Evolutionary conservation across 139 green algal genomes (phyloP).

Genomic region (Pleodorina starrii): DNA sequence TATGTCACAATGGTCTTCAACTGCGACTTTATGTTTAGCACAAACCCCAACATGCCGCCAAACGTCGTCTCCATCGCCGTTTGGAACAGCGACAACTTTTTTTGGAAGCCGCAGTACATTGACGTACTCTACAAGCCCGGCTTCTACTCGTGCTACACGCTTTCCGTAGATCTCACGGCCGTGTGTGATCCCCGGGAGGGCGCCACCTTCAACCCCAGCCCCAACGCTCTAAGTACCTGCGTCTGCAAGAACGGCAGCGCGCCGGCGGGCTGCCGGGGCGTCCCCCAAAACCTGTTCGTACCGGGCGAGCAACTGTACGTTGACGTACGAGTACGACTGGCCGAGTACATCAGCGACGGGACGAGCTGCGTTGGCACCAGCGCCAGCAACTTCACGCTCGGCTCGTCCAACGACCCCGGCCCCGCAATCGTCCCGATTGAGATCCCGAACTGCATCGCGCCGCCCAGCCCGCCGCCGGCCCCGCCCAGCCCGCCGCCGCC

Average conservation of each 20-base stretch:
- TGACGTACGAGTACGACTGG: conserved; percentile 23
- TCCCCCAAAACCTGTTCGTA: conserved; percentile 27
- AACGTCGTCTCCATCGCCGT: conserved; percentile 4
- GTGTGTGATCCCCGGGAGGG: conserved; percentile 42
- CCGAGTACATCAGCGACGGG: conserved; percentile 10
- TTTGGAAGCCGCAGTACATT: conserved; percentile 29
- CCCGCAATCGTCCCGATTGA: neutral
- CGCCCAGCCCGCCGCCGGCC: neutral
- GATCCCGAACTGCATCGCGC: conserved; percentile 29
- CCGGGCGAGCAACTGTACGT: conserved; percentile 18
- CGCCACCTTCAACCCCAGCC: conserved; percentile 48
- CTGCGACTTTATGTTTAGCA: conserved; percentile 57
- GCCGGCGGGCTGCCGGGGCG: neutral
- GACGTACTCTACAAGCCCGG: conserved; percentile 42
- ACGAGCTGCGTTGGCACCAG: neutral
- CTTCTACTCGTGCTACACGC: conserved; percentile 54
- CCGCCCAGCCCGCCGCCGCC: neutral
- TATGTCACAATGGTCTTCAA: conserved; percentile 58
- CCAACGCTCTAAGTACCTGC: conserved; percentile 10
- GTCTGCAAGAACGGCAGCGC: neutral
- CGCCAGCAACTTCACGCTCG: neutral
- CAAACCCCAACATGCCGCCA: neutral
- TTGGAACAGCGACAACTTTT: neutral
- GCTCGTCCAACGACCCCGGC: neutral
- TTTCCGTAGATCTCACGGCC: conserved; percentile 26